Base-by-base conservation (phyloP, 2,329 filamentous ascomycete genomes). In the Alternaria solani region DNA sequence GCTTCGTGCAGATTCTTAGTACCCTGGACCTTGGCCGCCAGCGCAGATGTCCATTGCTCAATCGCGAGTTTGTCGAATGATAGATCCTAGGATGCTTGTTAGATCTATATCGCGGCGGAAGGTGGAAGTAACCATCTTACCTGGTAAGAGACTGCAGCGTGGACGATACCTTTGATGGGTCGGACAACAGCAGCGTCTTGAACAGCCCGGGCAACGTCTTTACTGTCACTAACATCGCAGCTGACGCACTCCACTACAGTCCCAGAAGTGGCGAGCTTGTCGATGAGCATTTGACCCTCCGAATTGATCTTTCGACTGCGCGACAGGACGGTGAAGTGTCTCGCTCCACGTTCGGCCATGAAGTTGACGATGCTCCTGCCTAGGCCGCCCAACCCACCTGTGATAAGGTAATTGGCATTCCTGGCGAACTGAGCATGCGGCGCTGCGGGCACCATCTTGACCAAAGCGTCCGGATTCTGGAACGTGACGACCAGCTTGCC, bases 1-100 rank as follows among this genome's bases (percentile, higher is more conserved):
- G 57, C 59, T 41, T 68, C 59, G 61, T 76, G 74, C 2, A 76
- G 65, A 42, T 75, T 73, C 25, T 47, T 61, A 1, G 73, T 67
- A 0, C 74, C 75, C 1, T 41, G 30, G 6, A 77, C 70, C 39
- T 77, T 77, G 4, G 72, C 64, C 1, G 47, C 42, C 26, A 26
- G 26, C 26, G 26, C 26, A 26, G 26, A 26, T 26, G 26, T 26
- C 26, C 26, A 26, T 26, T 26, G 26, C 26, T 26, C 26, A 26
- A 26, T 26, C 26, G 26, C 7, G 2, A 71, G 48, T 12, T 36
- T 53, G 7, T 67, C 60, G 32, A 63, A 65, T 14, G 34, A 20
- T 5, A 54, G 12, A 20, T 65, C 63, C 25, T 59, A 26, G 26
- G 26, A 26, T 26, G 26, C 26, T 26, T 26, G 26, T 26, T 26